phyloP scores from a whole-genome alignment of 805 yeast genomes.

The Danielozyma ontarioensis region DNA sequence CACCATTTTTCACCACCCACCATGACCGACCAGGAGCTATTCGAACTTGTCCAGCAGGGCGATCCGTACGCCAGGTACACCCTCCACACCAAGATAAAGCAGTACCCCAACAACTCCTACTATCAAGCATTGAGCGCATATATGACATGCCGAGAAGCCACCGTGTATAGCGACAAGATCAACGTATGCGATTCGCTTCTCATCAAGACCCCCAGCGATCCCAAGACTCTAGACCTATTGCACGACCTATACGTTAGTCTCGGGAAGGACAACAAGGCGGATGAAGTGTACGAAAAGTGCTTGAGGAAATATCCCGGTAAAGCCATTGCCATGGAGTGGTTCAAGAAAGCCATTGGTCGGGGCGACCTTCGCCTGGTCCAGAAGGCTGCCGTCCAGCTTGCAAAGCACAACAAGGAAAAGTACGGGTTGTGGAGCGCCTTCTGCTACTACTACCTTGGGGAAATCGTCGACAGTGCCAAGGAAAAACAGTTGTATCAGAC shows the following conservation, averaged over 20 bases:
- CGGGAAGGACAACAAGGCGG: slow-evolving; percentile 30
- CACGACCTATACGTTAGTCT: slow-evolving; percentile 38
- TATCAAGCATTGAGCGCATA: slow-evolving; percentile 51
- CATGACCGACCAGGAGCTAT: too few relatives aligned
- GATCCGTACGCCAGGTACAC: slow-evolving; percentile 50
- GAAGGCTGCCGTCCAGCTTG: slow-evolving; percentile 41
- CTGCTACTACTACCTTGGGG: slow-evolving; percentile 40
- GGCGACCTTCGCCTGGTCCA: slow-evolving; percentile 50
- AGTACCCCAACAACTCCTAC: slow-evolving; percentile 54
- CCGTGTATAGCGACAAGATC: too few relatives aligned
- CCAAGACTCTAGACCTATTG: slow-evolving; percentile 45
- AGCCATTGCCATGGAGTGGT: slow-evolving; percentile 51
- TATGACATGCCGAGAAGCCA: too few relatives aligned
- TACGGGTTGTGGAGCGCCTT: slow-evolving; percentile 54
- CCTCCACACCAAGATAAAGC: slow-evolving; percentile 43
- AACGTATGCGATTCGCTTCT: slow-evolving; percentile 22
- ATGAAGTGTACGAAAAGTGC: slow-evolving; percentile 51
- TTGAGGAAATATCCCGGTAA: slow-evolving; percentile 52
- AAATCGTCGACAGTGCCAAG: slow-evolving; percentile 27
- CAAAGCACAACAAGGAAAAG: slow-evolving; percentile 23
- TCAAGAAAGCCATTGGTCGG: slow-evolving; percentile 43
- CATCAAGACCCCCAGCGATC: slow-evolving; percentile 48
- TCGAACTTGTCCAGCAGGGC: too few relatives aligned
- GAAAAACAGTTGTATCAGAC: slow-evolving; percentile 52
- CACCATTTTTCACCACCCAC: too few relatives aligned